These are phyloP conservation scores for Hymenoscyphus repandus DNA, from an alignment of 2,329 filamentous ascomycete genomes.

Conservation along the genomic window DNA sequence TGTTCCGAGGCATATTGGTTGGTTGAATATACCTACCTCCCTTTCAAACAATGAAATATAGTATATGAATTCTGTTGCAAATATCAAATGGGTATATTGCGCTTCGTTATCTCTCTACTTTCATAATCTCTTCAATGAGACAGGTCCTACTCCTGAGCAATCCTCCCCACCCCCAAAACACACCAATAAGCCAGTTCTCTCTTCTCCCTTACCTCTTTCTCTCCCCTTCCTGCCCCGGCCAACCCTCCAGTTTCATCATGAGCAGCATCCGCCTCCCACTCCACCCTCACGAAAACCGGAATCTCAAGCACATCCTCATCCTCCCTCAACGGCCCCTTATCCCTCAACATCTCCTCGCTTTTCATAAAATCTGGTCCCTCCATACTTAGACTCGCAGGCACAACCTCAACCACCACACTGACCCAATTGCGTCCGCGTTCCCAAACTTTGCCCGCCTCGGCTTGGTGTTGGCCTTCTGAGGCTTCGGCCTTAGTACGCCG, in stretches of 20 bases:
- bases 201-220: slow-evolving; percentile 65
- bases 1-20: too few species aligned
- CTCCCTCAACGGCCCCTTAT: slow-evolving; percentile 45
- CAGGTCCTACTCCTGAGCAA: slow-evolving; percentile 48
- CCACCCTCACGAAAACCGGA: slow-evolving; percentile 85
- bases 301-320: slow-evolving; percentile 72
- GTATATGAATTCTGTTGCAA: slow-evolving; percentile 1
- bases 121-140: not conserved
- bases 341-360: slow-evolving; percentile 32
- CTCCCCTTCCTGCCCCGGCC: slow-evolving; percentile 35
- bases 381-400: slow-evolving; percentile 45
- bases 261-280: slow-evolving; percentile 72
- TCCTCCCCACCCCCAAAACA: slow-evolving; percentile 81
- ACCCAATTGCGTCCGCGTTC: slow-evolving; percentile 92
- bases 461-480: slow-evolving; percentile 43
- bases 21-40: too few species aligned
- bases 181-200: slow-evolving; percentile 94
- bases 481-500: slow-evolving; percentile 28
- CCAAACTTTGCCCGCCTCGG: slow-evolving; percentile 94
- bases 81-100: slow-evolving; percentile 29
- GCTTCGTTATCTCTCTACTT: slow-evolving; percentile 1
- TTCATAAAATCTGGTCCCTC: slow-evolving; percentile 23
- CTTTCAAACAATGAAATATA: not conserved
- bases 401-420: slow-evolving; percentile 85
- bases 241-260: slow-evolving; percentile 47